Conservation (phyloP, 2,329 filamentous ascomycete species). For the Fusarium duplospermum region DNA sequence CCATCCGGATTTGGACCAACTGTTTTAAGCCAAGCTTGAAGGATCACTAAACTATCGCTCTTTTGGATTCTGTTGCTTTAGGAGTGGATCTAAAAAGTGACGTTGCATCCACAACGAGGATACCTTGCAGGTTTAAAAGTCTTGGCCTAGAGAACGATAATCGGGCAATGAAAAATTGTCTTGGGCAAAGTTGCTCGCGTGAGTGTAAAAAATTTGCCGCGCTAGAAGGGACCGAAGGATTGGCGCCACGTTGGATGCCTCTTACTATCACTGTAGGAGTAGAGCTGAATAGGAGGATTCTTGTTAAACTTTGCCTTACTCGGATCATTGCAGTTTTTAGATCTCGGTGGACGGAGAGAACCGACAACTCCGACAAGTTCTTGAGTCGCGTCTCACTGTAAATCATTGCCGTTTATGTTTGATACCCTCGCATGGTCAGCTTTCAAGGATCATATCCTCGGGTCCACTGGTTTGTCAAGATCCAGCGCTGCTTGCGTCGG, state of each 20-base stretch:
- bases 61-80: background rate
- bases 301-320: background rate
- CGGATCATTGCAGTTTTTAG: background rate
- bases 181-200: background rate
- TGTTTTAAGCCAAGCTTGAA: background rate
- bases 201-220: background rate
- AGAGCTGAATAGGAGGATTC: background rate
- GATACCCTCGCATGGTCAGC: background rate
- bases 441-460: background rate
- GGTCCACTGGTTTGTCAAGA: background rate
- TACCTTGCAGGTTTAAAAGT: background rate
- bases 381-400: background rate
- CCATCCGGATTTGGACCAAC: background rate
- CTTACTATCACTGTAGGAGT: background rate
- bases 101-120: background rate
- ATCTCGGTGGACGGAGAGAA: background rate
- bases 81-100: background rate
- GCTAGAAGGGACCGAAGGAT: background rate
- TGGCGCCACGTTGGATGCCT: background rate
- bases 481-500: conserved; percentile 16
- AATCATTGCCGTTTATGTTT: background rate
- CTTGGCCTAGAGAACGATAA: background rate
- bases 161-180: background rate
- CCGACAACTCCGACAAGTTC: background rate
- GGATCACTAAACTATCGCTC: background rate